A percentile compares a stretch with the other conserved stretches of the same genome.
Conservation (phyloP, 148 eudicot genomes). For the Persicaria maculosa region DNA sequence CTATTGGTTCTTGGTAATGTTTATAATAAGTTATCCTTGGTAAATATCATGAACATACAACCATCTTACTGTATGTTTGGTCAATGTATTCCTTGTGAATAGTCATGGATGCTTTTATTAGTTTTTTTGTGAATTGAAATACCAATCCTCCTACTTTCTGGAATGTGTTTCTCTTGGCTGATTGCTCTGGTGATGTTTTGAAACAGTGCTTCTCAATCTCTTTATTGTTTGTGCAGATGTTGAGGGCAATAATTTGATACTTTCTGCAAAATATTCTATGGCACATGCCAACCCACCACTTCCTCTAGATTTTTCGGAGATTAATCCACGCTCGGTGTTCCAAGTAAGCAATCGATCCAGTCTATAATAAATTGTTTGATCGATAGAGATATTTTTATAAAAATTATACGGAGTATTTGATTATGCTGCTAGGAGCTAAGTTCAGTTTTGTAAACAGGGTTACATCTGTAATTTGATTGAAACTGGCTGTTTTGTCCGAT, state of each 20-base stretch:
- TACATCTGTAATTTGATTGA: slow-evolving; percentile 85
- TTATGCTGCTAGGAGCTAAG: background rate
- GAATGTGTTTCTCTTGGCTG: background rate
- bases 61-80: background rate
- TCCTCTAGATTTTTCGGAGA: slow-evolving; percentile 54
- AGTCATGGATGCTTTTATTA: background rate
- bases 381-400: background rate
- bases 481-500: slow-evolving; percentile 90
- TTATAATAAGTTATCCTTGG: background rate
- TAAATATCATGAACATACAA: background rate
- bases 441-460: slow-evolving; percentile 32
- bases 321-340: slow-evolving; percentile 48
- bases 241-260: slow-evolving; percentile 66
- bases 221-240: slow-evolving; percentile 37
- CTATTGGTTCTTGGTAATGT: slow-evolving; percentile 70
- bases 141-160: background rate
- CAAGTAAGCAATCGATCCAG: slow-evolving; percentile 32
- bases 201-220: background rate
- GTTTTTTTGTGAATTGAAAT: background rate
- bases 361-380: background rate
- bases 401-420: background rate
- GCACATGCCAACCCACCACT: slow-evolving; percentile 52
- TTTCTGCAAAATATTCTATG: slow-evolving; percentile 80
- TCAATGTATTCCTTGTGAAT: background rate
- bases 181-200: background rate